Percentiles rank a stretch among this genome's conserved stretches.
phyloP scores from a whole-genome alignment of 2,329 filamentous ascomycete genomes.

The Drechslerella stenobrocha region DNA sequence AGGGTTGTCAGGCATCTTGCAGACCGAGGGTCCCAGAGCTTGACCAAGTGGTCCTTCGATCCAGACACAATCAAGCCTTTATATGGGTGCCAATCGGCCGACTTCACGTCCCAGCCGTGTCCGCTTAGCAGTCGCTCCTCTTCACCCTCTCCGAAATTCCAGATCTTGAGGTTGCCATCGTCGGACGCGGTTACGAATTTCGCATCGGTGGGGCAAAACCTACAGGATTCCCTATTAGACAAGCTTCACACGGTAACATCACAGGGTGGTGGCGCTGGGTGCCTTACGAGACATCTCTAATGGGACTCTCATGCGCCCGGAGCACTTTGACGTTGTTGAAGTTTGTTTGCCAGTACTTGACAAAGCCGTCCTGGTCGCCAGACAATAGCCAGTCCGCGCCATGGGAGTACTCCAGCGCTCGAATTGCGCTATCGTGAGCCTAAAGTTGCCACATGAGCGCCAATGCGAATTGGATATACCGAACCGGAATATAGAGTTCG shows the following conservation, averaged over 20 bases:
- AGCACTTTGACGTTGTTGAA: constrained; percentile 98
- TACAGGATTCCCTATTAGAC: constrained; percentile 7
- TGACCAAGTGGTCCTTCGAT: constrained; percentile 95
- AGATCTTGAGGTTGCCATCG: constrained; percentile 90
- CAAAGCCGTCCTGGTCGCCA: constrained; percentile 87
- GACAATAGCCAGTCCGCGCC: constrained; percentile 97
- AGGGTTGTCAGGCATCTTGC: constrained; percentile 88
- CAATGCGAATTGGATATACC: no score
- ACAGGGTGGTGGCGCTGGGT: background rate
- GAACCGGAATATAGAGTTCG: background rate
- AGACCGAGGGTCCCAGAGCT: constrained; percentile 96
- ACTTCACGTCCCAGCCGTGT: constrained; percentile 98
- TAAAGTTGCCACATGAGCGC: constrained; percentile 48
- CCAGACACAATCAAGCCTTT: constrained; percentile 94
- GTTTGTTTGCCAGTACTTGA: constrained; percentile 99
- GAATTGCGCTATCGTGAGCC: constrained; percentile 86
- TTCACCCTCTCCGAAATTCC: constrained; percentile 84
- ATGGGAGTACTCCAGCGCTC: constrained; percentile 83
- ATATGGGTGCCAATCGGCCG: constrained; percentile 94
- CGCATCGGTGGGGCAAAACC: constrained; percentile 85
- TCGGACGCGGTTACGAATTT: constrained; percentile 97
- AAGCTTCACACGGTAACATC: background rate
- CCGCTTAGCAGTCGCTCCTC: constrained; percentile 83
- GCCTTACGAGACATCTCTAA: constrained; percentile 73
- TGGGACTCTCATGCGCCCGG: constrained; percentile 83